Percentiles rank a stretch among this genome's conserved stretches.
Conservation (phyloP, 129 eudicot species). For the Helianthus annuus region HanXRQr2.0-SUNRISE NC_035443.2:165979393-165979892, state of each 20-base stretch:
- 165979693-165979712: conserved; percentile 94
- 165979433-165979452: conserved; percentile 65
- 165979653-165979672: conserved; percentile 88
- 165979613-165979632: neutral
- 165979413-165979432: conserved; percentile 54
- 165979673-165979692: conserved; percentile 59
- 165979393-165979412: conserved; percentile 83
- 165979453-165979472: neutral
- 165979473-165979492: neutral
- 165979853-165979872: too few species aligned
- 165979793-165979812: too few species aligned
- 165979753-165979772: too few species aligned
- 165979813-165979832: too few species aligned
- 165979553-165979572: neutral
- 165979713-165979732: conserved; percentile 95
- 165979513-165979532: neutral
- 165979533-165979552: too few species aligned
- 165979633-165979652: conserved; percentile 77
- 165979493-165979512: neutral
- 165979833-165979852: too few species aligned
- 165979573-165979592: conserved; percentile 1
- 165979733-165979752: too few species aligned
- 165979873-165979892: too few species aligned
- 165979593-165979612: neutral
- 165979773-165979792: too few species aligned